These are phyloP conservation scores for Hawksworthiomyces lignivorus DNA, from an alignment of 2,329 filamentous ascomycete genomes.

Conservation along the genomic window DNA sequence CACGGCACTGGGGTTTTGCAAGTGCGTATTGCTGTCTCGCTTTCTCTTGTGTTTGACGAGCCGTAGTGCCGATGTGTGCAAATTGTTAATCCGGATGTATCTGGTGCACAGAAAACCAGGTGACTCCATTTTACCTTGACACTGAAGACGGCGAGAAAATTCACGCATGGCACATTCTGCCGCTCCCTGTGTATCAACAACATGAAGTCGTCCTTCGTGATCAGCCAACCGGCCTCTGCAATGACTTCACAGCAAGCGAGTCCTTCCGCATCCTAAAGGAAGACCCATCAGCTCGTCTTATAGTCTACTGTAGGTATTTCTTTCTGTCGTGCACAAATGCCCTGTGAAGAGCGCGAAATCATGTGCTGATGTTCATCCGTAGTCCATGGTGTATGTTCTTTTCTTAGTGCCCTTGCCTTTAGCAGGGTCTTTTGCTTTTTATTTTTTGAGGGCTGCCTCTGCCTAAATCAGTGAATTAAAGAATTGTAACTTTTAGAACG, in stretches of 20 bases:
- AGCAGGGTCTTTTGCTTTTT: no score
- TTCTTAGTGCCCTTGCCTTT: no score
- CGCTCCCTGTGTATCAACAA: conserved; percentile 65
- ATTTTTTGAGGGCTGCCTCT: no score
- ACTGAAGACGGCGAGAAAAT: conserved; percentile 70
- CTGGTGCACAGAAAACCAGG: conserved; percentile 62
- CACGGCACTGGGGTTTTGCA: conserved; percentile 79
- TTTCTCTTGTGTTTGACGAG: not conserved
- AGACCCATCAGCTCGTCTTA: conserved; percentile 55
- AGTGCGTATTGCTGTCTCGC: conserved; percentile 37
- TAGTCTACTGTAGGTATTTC: conserved; percentile 51
- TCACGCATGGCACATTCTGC: conserved; percentile 87
- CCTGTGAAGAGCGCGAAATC: no score
- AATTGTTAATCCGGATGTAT: no score
- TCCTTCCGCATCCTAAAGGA: conserved; percentile 55
- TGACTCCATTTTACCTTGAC: conserved; percentile 71
- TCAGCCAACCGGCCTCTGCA: conserved; percentile 40
- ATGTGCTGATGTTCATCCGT: conserved; percentile 13
- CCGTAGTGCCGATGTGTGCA: no score
- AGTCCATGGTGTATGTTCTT: conserved; percentile 52
- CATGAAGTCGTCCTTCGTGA: conserved; percentile 57
- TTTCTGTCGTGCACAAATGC: not conserved
- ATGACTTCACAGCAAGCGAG: conserved; percentile 47
- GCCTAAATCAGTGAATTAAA: no score
- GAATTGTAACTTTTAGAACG: conserved; percentile 69